phyloP scores from a whole-genome alignment of 371 early-diverging fungal genomes.

The Mucor racemosus region DNA sequence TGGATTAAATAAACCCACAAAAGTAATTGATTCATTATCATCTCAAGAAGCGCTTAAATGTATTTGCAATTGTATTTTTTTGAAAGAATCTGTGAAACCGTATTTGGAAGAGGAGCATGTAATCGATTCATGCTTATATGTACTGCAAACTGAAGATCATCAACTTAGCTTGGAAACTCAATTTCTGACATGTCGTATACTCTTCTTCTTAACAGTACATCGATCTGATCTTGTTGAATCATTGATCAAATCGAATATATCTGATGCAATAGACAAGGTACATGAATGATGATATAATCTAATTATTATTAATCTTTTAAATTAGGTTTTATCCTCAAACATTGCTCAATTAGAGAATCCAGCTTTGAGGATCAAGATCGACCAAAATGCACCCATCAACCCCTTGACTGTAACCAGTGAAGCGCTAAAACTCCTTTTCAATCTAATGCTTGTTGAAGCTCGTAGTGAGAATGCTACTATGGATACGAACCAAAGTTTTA shows the following conservation, averaged over 20 bases:
- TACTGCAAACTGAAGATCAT: slow-evolving; percentile 37
- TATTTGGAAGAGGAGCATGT: slow-evolving; percentile 50
- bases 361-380: neutral
- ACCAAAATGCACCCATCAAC: slow-evolving; percentile 37
- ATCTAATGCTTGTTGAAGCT: slow-evolving; percentile 54
- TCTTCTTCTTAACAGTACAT: slow-evolving; percentile 63
- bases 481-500: slow-evolving; percentile 23
- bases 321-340: slow-evolving; percentile 5
- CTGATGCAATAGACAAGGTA: slow-evolving; percentile 49
- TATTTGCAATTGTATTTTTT: slow-evolving; percentile 59
- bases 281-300: neutral
- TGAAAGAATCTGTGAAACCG: slow-evolving; percentile 47
- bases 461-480: slow-evolving; percentile 21
- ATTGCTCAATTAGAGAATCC: slow-evolving; percentile 15
- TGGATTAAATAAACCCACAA: slow-evolving; percentile 21
- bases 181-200: slow-evolving; percentile 60
- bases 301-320: neutral
- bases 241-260: slow-evolving; percentile 49
- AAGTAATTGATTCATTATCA: slow-evolving; percentile 28
- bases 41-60: slow-evolving; percentile 63
- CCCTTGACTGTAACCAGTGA: slow-evolving; percentile 56
- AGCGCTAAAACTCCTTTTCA: slow-evolving; percentile 64
- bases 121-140: slow-evolving; percentile 34
- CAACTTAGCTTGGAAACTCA: slow-evolving; percentile 50
- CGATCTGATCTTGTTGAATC: slow-evolving; percentile 43